These are phyloP conservation scores for Rhizopus microsporus DNA, from an alignment of 371 early-diverging fungal species.

Conservation along the genomic window DNA sequence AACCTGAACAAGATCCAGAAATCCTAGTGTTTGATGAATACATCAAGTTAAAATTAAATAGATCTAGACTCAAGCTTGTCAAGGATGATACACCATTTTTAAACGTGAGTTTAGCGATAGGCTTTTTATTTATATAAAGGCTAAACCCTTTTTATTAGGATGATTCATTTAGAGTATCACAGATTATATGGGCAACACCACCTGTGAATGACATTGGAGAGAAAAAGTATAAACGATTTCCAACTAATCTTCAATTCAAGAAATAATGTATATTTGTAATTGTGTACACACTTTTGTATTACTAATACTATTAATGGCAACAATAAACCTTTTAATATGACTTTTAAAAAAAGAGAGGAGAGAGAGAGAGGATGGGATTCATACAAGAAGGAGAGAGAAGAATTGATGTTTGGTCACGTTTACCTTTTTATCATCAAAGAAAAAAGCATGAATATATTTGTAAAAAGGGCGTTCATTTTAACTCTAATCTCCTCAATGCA, in stretches of 20 bases:
- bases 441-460: not conserved
- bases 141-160: conserved; percentile 22
- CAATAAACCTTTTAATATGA: not conserved
- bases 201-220: conserved; percentile 22
- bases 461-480: not conserved
- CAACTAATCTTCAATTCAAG: conserved; percentile 27
- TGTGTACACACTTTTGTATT: not conserved
- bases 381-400: too few relatives aligned
- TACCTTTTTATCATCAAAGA: too few relatives aligned
- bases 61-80: conserved; percentile 71
- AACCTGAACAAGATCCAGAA: conserved; percentile 69
- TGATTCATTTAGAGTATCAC: conserved; percentile 44
- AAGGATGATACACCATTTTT: conserved; percentile 83
- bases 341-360: too few relatives aligned
- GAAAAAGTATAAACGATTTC: conserved; percentile 37
- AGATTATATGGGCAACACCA: conserved; percentile 48
- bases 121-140: not conserved
- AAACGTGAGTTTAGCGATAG: conserved; percentile 42
- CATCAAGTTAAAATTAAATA: conserved; percentile 80
- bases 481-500: too few relatives aligned
- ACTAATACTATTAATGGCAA: not conserved
- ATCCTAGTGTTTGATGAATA: conserved; percentile 80
- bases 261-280: conserved; percentile 7
- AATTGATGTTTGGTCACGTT: too few relatives aligned
- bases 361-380: too few relatives aligned